Percentiles rank a stretch among this genome's conserved stretches.
Conservation (phyloP, 208 protist species). For the Acanthamoeba polyphaga region DNA sequence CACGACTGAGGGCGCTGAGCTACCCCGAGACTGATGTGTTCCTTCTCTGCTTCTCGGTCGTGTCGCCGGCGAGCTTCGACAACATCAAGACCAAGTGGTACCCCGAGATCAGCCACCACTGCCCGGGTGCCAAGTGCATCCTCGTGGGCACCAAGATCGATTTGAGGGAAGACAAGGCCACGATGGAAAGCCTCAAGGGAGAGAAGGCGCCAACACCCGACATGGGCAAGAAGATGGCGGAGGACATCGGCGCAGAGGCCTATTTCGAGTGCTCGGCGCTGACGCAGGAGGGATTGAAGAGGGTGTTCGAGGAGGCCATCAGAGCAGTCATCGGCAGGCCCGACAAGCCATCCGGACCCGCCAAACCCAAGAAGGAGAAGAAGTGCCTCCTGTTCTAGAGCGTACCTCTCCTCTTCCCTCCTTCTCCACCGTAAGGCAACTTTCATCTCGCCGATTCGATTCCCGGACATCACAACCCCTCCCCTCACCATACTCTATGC, state of each 20-base stretch:
- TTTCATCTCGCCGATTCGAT: not conserved
- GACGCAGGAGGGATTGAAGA: slow-evolving; percentile 78
- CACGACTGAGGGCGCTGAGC: slow-evolving; percentile 90
- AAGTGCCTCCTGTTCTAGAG: slow-evolving; percentile 79
- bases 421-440: not conserved
- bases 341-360: slow-evolving; percentile 68
- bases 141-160: slow-evolving; percentile 88
- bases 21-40: slow-evolving; percentile 88
- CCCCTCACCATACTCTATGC: not conserved
- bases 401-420: not conserved
- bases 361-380: slow-evolving; percentile 79
- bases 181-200: slow-evolving; percentile 80
- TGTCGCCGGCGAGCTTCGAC: slow-evolving; percentile 79
- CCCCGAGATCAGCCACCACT: slow-evolving; percentile 83
- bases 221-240: slow-evolving; percentile 79
- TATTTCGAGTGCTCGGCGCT: slow-evolving; percentile 82
- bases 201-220: slow-evolving; percentile 73
- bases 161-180: slow-evolving; percentile 81
- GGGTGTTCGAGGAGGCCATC: slow-evolving; percentile 76
- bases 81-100: slow-evolving; percentile 81
- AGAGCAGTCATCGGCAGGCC: slow-evolving; percentile 82
- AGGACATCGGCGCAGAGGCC: slow-evolving; percentile 75
- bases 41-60: slow-evolving; percentile 89
- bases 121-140: slow-evolving; percentile 78
- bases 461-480: not conserved